Evolutionary conservation across 2,329 filamentous ascomycete genomes (phyloP).

Genomic region (Botryosphaeria dothidea): DNA sequence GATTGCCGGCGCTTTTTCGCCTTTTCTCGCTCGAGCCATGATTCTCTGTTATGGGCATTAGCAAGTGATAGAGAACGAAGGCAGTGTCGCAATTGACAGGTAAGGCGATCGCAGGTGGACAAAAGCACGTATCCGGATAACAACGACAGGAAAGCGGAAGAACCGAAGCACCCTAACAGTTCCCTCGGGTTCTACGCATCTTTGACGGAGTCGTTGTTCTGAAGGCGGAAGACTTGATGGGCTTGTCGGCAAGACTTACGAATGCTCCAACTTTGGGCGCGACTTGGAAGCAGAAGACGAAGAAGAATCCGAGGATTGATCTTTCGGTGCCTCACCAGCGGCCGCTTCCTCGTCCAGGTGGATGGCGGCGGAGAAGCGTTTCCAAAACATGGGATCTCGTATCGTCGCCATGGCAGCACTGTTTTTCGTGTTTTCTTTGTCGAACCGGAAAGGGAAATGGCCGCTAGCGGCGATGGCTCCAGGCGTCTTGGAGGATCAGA

Average conservation of each 20-base stretch:
- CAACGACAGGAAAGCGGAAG: too few relatives aligned
- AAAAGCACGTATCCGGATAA: too few relatives aligned
- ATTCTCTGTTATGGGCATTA: slow-evolving; percentile 43
- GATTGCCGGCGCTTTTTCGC: slow-evolving; percentile 50
- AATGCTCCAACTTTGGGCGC: slow-evolving; percentile 33
- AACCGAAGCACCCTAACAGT: too few relatives aligned
- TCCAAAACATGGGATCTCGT: slow-evolving; percentile 62
- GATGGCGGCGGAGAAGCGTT: slow-evolving; percentile 59
- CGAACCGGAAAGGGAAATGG: neutral
- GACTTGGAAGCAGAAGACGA: slow-evolving; percentile 19
- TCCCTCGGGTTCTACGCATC: too few relatives aligned
- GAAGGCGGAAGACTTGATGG: too few relatives aligned
- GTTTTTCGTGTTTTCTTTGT: neutral
- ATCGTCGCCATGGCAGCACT: slow-evolving; percentile 47
- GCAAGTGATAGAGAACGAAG: neutral
- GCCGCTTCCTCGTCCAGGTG: slow-evolving; percentile 53
- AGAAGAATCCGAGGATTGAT: slow-evolving; percentile 19
- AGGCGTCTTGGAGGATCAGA: neutral
- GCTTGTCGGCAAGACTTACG: too few relatives aligned
- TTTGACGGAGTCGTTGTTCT: too few relatives aligned
- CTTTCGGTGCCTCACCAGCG: neutral
- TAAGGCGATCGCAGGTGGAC: too few relatives aligned
- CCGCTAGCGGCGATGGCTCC: neutral
- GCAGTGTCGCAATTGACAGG: too few relatives aligned
- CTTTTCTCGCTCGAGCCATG: slow-evolving; percentile 55